Evolutionary conservation across 306 rosid genomes (phyloP).

Genomic region (Malus orientalis): DNA sequence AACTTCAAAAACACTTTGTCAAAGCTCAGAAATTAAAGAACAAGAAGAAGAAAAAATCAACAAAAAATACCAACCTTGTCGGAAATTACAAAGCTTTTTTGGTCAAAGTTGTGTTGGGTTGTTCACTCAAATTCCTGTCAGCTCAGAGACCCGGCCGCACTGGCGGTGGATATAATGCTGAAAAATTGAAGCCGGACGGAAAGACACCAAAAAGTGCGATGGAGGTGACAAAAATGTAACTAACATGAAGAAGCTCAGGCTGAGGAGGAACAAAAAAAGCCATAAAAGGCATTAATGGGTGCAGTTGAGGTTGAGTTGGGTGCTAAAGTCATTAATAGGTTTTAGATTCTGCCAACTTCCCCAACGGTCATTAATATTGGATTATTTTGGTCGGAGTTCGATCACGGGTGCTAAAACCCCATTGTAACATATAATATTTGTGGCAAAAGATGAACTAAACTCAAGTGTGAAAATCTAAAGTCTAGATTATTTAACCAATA

Average conservation of each 20-base stretch:
- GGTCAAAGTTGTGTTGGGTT: slow-evolving; percentile 10
- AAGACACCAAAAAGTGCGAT: not conserved
- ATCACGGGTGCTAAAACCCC: not conserved
- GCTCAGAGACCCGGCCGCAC: slow-evolving; percentile 2
- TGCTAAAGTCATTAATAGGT: slow-evolving; percentile 36
- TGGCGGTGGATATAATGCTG: not conserved
- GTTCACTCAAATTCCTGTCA: slow-evolving; percentile 10
- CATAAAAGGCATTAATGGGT: slow-evolving; percentile 18
- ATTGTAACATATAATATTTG: too few species aligned
- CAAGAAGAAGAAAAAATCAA: slow-evolving; percentile 9
- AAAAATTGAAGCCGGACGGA: not conserved
- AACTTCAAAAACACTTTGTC: not conserved
- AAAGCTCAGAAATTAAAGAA: not conserved
- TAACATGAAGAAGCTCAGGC: not conserved
- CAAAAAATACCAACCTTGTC: slow-evolving; percentile 24
- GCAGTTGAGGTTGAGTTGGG: slow-evolving; percentile 18
- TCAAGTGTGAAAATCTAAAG: too few species aligned
- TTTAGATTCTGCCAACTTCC: slow-evolving; percentile 49
- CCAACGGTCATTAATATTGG: slow-evolving; percentile 56
- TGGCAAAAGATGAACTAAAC: too few species aligned
- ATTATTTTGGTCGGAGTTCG: slow-evolving; percentile 14
- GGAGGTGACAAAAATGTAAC: not conserved
- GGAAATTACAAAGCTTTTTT: slow-evolving; percentile 29
- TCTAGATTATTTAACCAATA: too few species aligned
- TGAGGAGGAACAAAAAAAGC: not conserved